These are phyloP conservation scores for Whalleya microplaca DNA, from an alignment of 2,329 filamentous ascomycete genomes.

Conservation along the genomic window DNA sequence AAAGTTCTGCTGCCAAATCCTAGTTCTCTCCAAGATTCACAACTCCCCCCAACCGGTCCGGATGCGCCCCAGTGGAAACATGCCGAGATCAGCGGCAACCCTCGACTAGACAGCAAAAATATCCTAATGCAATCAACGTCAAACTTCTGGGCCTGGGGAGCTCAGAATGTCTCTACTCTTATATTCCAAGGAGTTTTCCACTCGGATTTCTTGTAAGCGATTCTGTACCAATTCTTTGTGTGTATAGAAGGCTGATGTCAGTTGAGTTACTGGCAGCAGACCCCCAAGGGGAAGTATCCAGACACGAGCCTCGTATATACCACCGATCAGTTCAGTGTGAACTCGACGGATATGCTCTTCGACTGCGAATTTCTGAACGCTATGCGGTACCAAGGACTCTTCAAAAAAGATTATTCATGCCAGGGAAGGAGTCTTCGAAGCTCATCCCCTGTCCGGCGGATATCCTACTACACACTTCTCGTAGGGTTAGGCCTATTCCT, in stretches of 20 bases:
- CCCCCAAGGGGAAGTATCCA: conserved; percentile 1
- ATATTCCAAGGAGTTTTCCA: conserved; percentile 10
- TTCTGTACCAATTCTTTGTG: not conserved
- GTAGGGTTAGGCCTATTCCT: not conserved
- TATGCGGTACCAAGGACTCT: conserved; percentile 5
- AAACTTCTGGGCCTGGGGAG: conserved; percentile 16
- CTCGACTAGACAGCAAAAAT: conserved; percentile 5
- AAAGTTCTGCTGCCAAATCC: conserved; percentile 10
- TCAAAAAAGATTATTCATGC: conserved; percentile 13
- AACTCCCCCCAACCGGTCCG: conserved; percentile 11
- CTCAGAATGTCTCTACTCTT: conserved; percentile 4
- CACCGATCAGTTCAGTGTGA: conserved; percentile 10
- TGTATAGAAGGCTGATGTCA: not conserved
- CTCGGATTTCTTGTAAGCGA: conserved; percentile 16
- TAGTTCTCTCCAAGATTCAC: conserved; percentile 5
- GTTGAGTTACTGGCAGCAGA: conserved; percentile 4
- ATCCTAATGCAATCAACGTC: conserved; percentile 9
- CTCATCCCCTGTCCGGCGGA: not conserved
- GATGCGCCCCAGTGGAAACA: conserved; percentile 16
- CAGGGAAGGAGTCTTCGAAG: conserved; percentile 3
- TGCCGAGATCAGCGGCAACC: conserved; percentile 10
- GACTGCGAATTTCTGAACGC: conserved; percentile 14
- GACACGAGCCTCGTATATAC: conserved; percentile 7
- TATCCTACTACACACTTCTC: not conserved
- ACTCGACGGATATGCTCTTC: conserved; percentile 13